Base-by-base conservation (phyloP, 2,329 filamentous ascomycete genomes). In the Trichoderma koningiopsis region DNA sequence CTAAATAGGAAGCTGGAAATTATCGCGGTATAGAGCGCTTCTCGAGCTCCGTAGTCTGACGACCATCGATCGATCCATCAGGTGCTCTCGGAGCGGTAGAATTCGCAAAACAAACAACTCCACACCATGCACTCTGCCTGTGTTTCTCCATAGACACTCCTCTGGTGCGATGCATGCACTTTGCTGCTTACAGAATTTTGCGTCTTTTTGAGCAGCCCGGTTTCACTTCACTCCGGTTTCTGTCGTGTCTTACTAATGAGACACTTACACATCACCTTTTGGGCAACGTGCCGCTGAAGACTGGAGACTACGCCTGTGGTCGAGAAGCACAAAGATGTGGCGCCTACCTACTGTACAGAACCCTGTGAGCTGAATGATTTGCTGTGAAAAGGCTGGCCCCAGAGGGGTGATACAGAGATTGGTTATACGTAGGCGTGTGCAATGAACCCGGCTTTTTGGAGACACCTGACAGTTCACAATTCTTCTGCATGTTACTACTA, bases 381-480 rank as follows among this genome's bases (percentile, higher is more conserved):
- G 63, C 63, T 53, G 55, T 40, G 55, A 40, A 35, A 5, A 35
- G 53, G 53, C 53, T 47, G 13, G n/a, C 47, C 47, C 31, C 5
- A 57, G 33, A 37, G 43, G 52, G 62, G 24, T 31, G 35, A 19
- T 5, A 56, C 8, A 47, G 10, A 33, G 49, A 56, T 56, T 7
- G 29, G 35, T 31, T 14, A 35, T 11, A 35, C 14, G 33, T 13
- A 29, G 33, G 33, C 29, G 33, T 13, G 24, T 53, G 22, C 35
- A 43, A 43, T 14, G 52, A 31, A 57, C 37, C 62, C 29, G 52
- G 37, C 62, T 47, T 47, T 5, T 47, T 29, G 52, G 27, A 43
- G n/a, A 35, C 61, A 65, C 62, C 52, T 65, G 62, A 65, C 62
- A 57, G 37, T 29, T 57, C 52, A 31, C 7, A 29, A 56, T 19